phyloP scores from a whole-genome alignment of 805 yeast species.

The Kurtzmaniella fragi region DNA sequence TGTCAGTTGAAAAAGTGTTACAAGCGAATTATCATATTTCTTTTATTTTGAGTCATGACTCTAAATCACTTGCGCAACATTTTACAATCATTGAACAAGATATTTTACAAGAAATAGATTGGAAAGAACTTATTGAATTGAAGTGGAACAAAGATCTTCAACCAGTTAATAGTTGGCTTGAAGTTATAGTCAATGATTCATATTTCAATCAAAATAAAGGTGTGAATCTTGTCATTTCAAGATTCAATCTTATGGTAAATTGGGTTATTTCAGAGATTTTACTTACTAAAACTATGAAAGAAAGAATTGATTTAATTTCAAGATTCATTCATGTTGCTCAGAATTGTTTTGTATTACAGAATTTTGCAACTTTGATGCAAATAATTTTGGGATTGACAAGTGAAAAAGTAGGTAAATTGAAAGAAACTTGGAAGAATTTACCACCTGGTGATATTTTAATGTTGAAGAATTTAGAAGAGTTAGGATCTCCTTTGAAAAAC shows the following conservation, averaged over 20 bases:
- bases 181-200: conserved; percentile 54
- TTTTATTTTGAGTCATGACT: conserved; percentile 69
- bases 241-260: conserved; percentile 84
- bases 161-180: conserved; percentile 81
- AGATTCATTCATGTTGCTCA: conserved; percentile 83
- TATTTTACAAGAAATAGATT: conserved; percentile 77
- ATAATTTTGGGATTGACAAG: conserved; percentile 77
- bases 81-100: conserved; percentile 85
- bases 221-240: conserved; percentile 70
- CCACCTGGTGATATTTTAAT: conserved; percentile 67
- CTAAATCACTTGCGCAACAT: conserved; percentile 68
- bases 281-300: conserved; percentile 54
- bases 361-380: conserved; percentile 85
- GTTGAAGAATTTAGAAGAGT: conserved; percentile 61
- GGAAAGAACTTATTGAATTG: conserved; percentile 81
- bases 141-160: conserved; percentile 64
- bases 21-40: conserved; percentile 63
- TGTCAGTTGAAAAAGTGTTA: conserved; percentile 39
- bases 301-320: conserved; percentile 69
- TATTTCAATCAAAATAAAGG: conserved; percentile 54
- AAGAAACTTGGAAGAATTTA: conserved; percentile 69
- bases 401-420: conserved; percentile 51
- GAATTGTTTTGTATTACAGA: conserved; percentile 66
- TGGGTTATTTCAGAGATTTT: conserved; percentile 90
- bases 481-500: conserved; percentile 72